Percentiles rank a stretch among this genome's conserved stretches.
Evolutionary conservation across 73 alveolate genomes (phyloP).

Genomic region (Stentor coeruleus): DNA sequence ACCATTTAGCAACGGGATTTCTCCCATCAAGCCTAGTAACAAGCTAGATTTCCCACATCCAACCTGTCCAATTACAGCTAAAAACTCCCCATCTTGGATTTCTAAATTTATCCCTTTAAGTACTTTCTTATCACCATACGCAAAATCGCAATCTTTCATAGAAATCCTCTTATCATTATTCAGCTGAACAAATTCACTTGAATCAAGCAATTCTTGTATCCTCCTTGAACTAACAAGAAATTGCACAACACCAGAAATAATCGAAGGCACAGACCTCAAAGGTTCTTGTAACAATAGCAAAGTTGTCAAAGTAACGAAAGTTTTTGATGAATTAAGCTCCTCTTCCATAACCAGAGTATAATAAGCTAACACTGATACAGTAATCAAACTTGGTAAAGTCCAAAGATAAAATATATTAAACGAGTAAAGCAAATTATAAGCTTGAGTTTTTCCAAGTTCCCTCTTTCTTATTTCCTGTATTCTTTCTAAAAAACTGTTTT

Average conservation of each 20-base stretch:
- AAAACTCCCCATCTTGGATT: slow-evolving; percentile 76
- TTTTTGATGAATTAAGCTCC: slow-evolving; percentile 36
- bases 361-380: background rate
- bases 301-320: slow-evolving; percentile 48
- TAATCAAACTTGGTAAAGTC: slow-evolving; percentile 8
- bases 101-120: slow-evolving; percentile 58
- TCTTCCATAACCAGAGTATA: slow-evolving; percentile 12
- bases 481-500: slow-evolving; percentile 54
- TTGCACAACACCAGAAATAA: slow-evolving; percentile 65
- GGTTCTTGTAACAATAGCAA: slow-evolving; percentile 62
- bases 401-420: slow-evolving; percentile 4
- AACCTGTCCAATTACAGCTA: slow-evolving; percentile 86
- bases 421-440: background rate
- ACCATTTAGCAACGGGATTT: slow-evolving; percentile 45
- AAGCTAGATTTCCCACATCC: slow-evolving; percentile 83
- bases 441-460: slow-evolving; percentile 42
- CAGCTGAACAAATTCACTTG: background rate
- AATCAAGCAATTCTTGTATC: slow-evolving; percentile 61
- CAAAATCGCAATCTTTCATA: slow-evolving; percentile 58
- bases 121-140: slow-evolving; percentile 60
- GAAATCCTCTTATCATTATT: slow-evolving; percentile 49
- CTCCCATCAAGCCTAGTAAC: slow-evolving; percentile 62
- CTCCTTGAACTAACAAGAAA: slow-evolving; percentile 66
- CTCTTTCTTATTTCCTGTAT: slow-evolving; percentile 55
- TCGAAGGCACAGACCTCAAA: slow-evolving; percentile 63